Base-by-base conservation (phyloP, 108 stramenopile species). In the Craspedostauros australis region DNA sequence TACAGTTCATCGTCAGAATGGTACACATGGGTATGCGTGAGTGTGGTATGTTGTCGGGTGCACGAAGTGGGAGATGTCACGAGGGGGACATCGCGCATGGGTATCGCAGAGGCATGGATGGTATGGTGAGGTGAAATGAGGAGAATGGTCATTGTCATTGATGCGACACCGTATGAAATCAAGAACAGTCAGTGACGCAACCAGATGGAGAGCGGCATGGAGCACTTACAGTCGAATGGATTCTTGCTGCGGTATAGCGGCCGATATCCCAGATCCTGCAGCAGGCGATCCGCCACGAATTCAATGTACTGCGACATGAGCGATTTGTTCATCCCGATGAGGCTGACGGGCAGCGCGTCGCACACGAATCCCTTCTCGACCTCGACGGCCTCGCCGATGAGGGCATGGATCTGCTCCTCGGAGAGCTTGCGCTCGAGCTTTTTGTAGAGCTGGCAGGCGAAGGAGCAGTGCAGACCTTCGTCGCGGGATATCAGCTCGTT, bases 381-480 rank as follows among this genome's bases (percentile, higher is more conserved):
- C 21, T 84, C 76, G 1, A 94, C 93, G 4, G 93, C 93, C 40
- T 94, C 87, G 1, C 68, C 53, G 45, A 99, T 95, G 46, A 99
- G 70, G 26, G 64, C 59, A 29, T 78, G 66, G 24, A 99, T 88
- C 23, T 78, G 56, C 40, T 66, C 81, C 54, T 91, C 73, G 7
- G 76, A 50, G 25, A 76, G 33, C 71, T 95, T 93, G 44, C 73
- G 63, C 41, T 83, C 71, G 52, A 98, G 62, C 69, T 98, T 98
- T 40, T 72, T 66, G 72, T 97, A 99, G n/a, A 99, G 56, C 31
- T 93, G 77, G 66, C 95, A 96, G 5, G 96, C 98, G 64, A 98
- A 98, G 44, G 91, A 91, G 58, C 95, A 96, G 57, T 96, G 95
- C 30, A 96, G 70, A 6, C 91, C 95, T 62, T 96, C 95, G 62